phyloP scores from a whole-genome alignment of 441 rosid genomes.

The Corymbia calophylla region DNA sequence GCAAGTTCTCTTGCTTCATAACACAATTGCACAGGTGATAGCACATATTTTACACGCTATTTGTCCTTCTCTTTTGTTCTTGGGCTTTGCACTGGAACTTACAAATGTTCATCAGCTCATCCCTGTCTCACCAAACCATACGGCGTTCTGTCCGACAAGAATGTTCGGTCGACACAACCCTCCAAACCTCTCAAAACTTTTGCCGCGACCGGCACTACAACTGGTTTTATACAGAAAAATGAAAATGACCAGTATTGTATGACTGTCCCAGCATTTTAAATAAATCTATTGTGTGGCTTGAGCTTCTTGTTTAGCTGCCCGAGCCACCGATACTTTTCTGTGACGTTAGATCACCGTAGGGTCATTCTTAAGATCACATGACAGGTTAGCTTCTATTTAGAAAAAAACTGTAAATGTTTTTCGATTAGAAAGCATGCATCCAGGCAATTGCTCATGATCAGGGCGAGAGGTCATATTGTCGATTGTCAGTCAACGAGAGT shows the following conservation, averaged over 20 bases:
- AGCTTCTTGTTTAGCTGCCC: neutral
- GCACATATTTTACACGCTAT: neutral
- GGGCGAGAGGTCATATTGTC: neutral
- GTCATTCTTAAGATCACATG: neutral
- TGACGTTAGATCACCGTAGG: neutral
- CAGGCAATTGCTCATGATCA: neutral
- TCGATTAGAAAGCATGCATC: neutral
- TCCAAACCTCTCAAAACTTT: neutral
- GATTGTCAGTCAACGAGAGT: neutral
- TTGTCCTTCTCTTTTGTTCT: neutral
- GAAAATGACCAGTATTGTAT: neutral
- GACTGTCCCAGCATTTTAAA: neutral
- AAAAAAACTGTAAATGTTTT: neutral
- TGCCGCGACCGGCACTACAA: neutral
- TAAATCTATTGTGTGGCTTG: neutral
- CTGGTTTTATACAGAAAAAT: neutral
- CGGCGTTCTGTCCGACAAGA: neutral
- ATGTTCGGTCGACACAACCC: neutral
- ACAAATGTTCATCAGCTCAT: neutral
- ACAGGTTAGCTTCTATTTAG: constrained; percentile 14
- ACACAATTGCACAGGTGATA: neutral
- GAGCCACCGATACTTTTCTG: neutral
- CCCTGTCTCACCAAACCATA: neutral
- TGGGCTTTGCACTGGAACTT: neutral
- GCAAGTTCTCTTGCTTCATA: neutral